Base-by-base conservation (phyloP, 768 basidiomycete genomes). In the Amylocystis lapponica region DNA sequence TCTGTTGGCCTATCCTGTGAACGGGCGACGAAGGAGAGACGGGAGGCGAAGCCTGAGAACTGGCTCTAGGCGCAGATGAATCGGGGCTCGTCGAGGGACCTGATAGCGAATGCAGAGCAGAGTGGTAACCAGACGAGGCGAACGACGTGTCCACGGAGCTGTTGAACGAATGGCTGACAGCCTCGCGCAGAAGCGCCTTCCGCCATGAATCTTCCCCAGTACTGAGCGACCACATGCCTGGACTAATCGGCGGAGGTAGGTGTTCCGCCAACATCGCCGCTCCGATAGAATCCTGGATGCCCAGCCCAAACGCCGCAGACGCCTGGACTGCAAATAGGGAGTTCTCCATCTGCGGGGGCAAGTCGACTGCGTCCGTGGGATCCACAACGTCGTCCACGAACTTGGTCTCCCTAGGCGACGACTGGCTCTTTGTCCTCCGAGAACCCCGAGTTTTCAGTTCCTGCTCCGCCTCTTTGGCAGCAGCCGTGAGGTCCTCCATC, bases 361-460 rank as follows among this genome's bases (percentile, higher is more conserved):
- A 58, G 56, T 91, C 88, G 27, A 91, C 87, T 20, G 75, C 75
- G 54, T 90, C 89, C 20, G 88, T 91, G 10, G 88, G 88, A 63
- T 91, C 88, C 52, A 90, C 80, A 41, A 85, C 71, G 53, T 79
- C 68, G 56, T 78, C 73, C 49, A 72, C 60, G n/a, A 57, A 50
- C 40, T 60, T 54, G 38, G 60, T 55, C 47, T 63, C 65, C 32
- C 55, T 59, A 40, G 63, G 64, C 46, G 71, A 68, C n/a, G 68
- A 63, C 23, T 57, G 39, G 34, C 61, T 63, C 47, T 65, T 70
- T 45, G 72, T 66, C 46, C 78, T 78, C 39, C 68, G 61, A 26
- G 67, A 67, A 16, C 69, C 74, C 19, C 77, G 76, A 25, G 67
- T 57, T 53, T 81, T 81, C 57, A 88, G 66, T 43, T 87, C 83